Conservation (phyloP, 495 filamentous ascomycete genomes). For the Clavariopsis aquatica region DNA sequence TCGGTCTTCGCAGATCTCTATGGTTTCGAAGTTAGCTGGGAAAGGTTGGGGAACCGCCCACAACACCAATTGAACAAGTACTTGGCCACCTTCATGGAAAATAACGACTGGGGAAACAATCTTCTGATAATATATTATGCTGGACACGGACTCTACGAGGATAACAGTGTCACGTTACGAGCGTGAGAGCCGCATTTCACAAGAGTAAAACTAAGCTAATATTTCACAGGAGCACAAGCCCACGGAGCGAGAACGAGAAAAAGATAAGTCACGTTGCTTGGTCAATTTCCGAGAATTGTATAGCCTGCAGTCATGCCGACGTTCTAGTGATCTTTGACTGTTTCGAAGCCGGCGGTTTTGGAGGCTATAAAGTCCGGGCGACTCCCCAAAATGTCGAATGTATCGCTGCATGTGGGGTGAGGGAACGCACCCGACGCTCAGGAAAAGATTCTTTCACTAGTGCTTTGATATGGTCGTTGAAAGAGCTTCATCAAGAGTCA, state of each 20-base stretch:
- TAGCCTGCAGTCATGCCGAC: constrained; percentile 22
- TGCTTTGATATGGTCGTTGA: constrained; percentile 21
- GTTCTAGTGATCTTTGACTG: constrained; percentile 39
- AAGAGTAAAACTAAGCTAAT: neutral
- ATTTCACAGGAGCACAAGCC: constrained; percentile 1
- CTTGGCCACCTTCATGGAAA: constrained; percentile 17
- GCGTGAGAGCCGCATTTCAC: neutral
- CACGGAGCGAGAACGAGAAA: neutral
- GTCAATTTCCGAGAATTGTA: constrained; percentile 23
- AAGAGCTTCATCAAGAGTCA: neutral
- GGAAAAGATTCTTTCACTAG: constrained; percentile 18
- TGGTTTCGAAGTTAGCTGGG: constrained; percentile 11
- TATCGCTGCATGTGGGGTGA: constrained; percentile 14
- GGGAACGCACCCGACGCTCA: neutral
- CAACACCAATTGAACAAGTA: constrained; percentile 22
- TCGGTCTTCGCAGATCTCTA: constrained; percentile 24
- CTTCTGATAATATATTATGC: constrained; percentile 37
- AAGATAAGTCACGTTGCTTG: constrained; percentile 19
- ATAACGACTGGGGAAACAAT: constrained; percentile 19
- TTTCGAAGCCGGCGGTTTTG: constrained; percentile 33
- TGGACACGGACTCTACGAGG: constrained; percentile 30
- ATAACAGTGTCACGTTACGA: constrained; percentile 5
- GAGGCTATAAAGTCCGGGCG: constrained; percentile 5
- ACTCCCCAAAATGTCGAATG: constrained; percentile 12
- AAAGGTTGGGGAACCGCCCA: neutral